phyloP scores from a whole-genome alignment of 495 filamentous ascomycete species.

The Aspergillus coremiiformis region DNA sequence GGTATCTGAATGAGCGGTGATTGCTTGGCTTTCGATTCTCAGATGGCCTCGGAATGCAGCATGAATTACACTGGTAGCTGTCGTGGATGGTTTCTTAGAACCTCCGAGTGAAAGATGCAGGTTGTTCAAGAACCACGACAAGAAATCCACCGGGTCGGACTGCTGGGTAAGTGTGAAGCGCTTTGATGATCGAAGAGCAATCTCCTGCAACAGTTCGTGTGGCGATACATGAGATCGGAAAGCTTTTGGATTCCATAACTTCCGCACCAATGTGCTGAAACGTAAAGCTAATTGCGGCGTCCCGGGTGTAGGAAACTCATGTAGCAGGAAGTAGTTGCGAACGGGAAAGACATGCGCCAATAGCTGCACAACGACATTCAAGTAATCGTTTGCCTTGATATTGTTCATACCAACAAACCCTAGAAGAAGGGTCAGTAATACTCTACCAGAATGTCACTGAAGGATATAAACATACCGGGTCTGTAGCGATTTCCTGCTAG shows the following conservation, averaged over 20 bases:
- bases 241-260: conserved; percentile 95
- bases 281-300: conserved; percentile 61
- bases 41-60: conserved; percentile 88
- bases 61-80: conserved; percentile 65
- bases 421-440: conserved; percentile 16
- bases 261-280: conserved; percentile 84
- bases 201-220: conserved; percentile 92
- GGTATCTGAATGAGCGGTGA: conserved; percentile 84
- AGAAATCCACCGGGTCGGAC: conserved; percentile 91
- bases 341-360: conserved; percentile 84
- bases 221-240: conserved; percentile 97
- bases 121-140: conserved; percentile 95
- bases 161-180: conserved; percentile 86
- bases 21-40: conserved; percentile 86
- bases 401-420: conserved; percentile 99
- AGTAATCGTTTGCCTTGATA: conserved; percentile 98
- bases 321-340: conserved; percentile 87
- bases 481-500: conserved; percentile 74
- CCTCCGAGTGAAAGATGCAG: conserved; percentile 88
- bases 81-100: conserved; percentile 70
- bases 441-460: neutral
- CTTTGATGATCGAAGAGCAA: conserved; percentile 82
- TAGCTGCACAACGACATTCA: conserved; percentile 94
- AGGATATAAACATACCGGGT: conserved; percentile 45
- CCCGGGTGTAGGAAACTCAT: conserved; percentile 42